Evolutionary conservation across 805 yeast genomes (phyloP), one percentile per base, ranked within the genome.

Genomic region (Metschnikowia vanudenii): DNA sequence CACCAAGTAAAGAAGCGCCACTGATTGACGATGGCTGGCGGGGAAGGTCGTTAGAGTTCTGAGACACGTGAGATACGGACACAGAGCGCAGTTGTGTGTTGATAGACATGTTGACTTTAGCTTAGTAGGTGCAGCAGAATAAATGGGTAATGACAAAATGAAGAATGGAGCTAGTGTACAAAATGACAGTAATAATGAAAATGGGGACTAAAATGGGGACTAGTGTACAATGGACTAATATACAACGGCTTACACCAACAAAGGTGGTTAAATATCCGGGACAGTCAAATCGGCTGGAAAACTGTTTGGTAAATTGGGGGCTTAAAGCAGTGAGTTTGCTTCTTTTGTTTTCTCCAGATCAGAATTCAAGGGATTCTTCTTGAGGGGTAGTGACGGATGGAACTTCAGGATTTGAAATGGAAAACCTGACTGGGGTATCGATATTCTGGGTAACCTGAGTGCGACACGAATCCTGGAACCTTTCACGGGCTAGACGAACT

Each of bases 21-120:
- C 64, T 65, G 31, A 56, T 53, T 6, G 65, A 59, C 13, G 64
- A 51, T 2, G 62, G 55, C 14, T 63, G 50, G 16, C 40, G 32
- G 4, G 50, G 42, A 16, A 20, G 30, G 30, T 24, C 30, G 4
- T 12, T 24, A 31, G 39, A 19, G 31, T 24, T 37, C 18, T 24
- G 39, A 13, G 39, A 40, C 30, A 19, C 39, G 29, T 35, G 39
- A 7, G 45, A 29, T 12, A 29, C 47, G 18, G 65, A 58, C 16
- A 61, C 56, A 13, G 63, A 57, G 13, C 61, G 59, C 4, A 61
- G 41, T 31, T 53, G 61, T 37, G 61, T 47, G 46, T 56, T 52
- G 37, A 59, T 35, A 47, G 56, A 49, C 51, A 47, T 50, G 50
- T n/a, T 34, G 37, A 50, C 14, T 6, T 30, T n/a, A 11, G 43